Percentiles rank a stretch among this genome's conserved stretches.
These are phyloP conservation scores for Ehretia macrophylla DNA, from an alignment of 257 asterid species.

Conservation along the genomic window DNA sequence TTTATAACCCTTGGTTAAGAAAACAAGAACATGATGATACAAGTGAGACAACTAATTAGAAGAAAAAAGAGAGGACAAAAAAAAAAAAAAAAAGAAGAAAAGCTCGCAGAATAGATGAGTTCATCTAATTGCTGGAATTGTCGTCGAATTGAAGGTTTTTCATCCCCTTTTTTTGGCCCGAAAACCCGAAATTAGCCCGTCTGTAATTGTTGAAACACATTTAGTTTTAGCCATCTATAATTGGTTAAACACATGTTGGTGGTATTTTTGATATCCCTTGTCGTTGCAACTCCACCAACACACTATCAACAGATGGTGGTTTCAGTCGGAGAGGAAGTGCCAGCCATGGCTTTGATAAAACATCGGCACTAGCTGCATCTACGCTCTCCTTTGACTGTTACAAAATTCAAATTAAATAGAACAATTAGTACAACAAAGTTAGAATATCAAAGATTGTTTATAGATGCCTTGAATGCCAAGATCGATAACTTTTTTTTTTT, in stretches of 20 bases:
- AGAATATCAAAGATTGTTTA: neutral
- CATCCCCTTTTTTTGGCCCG: neutral
- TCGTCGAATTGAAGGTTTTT: conserved; percentile 59
- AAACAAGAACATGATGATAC: conserved; percentile 14
- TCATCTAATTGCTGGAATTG: conserved; percentile 36
- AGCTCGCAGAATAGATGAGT: conserved; percentile 2
- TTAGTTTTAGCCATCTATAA: neutral
- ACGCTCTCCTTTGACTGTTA: conserved; percentile 90
- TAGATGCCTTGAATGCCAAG: neutral
- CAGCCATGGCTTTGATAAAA: conserved; percentile 82
- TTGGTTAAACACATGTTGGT: conserved; percentile 22
- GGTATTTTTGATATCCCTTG: conserved; percentile 84
- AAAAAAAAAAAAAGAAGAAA: neutral
- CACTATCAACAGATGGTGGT: conserved; percentile 73
- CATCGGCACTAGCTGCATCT: conserved; percentile 94
- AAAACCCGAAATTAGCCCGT: neutral
- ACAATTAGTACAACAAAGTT: neutral
- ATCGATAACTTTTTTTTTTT: no score
- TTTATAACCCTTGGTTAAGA: neutral
- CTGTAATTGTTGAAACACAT: no score
- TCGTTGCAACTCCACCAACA: conserved; percentile 73
- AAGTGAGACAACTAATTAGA: neutral
- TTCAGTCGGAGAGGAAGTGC: conserved; percentile 92
- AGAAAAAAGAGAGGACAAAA: neutral
- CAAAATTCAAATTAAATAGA: neutral